phyloP scores from a whole-genome alignment of 768 basidiomycete genomes.

The Leccinum subgranulosum region DNA sequence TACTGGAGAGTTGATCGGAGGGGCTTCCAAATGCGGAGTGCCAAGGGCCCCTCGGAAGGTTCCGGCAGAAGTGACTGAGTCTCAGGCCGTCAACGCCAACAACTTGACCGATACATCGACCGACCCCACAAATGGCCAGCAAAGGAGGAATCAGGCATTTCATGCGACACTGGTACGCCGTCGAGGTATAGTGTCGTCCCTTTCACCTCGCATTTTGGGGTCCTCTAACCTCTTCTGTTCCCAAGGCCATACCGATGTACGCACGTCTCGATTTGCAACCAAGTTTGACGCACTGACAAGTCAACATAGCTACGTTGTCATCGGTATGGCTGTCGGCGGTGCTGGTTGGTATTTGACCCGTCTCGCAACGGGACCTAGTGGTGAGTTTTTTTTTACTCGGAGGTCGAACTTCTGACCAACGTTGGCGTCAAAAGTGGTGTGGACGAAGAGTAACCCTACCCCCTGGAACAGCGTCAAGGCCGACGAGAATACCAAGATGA shows the following conservation, averaged over 20 bases:
- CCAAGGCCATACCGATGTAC: slow-evolving; percentile 51
- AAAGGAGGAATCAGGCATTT: slow-evolving; percentile 23
- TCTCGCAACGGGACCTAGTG: slow-evolving; percentile 53
- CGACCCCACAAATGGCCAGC: slow-evolving; percentile 21
- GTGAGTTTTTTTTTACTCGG: slow-evolving; percentile 32
- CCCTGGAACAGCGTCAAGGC: slow-evolving; percentile 86
- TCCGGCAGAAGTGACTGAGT: not conserved
- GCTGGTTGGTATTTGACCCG: slow-evolving; percentile 67
- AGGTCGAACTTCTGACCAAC: not conserved
- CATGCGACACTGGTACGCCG: slow-evolving; percentile 43
- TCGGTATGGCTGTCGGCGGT: slow-evolving; percentile 50
- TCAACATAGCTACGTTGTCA: slow-evolving; percentile 42
- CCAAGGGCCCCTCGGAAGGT: not conserved
- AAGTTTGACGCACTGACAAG: slow-evolving; percentile 11
- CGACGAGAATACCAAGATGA: slow-evolving; percentile 70
- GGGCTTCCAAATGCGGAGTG: not conserved
- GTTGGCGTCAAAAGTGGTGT: slow-evolving; percentile 41
- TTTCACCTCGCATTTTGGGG: not conserved
- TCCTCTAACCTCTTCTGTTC: not conserved
- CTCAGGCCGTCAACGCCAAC: not conserved
- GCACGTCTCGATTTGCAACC: slow-evolving; percentile 15
- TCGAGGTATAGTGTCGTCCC: slow-evolving; percentile 35
- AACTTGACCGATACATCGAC: not conserved
- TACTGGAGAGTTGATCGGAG: too few relatives aligned
- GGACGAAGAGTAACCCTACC: slow-evolving; percentile 72